phyloP scores from a whole-genome alignment of 768 basidiomycete species.

The Amanita pallidorosea region DNA sequence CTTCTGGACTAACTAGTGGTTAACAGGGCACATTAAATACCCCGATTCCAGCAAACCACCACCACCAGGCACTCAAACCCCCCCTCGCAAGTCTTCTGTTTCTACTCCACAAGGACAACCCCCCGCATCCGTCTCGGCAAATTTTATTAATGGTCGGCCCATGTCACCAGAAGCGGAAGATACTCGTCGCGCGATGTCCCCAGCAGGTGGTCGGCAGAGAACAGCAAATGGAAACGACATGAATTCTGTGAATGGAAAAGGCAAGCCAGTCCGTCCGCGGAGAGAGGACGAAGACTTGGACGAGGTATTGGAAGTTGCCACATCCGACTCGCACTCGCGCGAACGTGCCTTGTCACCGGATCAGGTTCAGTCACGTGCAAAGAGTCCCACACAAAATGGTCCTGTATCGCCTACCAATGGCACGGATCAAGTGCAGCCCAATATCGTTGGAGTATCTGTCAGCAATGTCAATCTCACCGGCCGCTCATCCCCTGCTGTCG shows the following conservation, averaged over 20 bases:
- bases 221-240: conserved; percentile 33
- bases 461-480: conserved; percentile 21
- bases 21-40: conserved; percentile 85
- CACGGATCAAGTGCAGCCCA: conserved; percentile 23
- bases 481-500: conserved; percentile 23
- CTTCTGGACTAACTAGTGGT: not conserved
- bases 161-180: conserved; percentile 64
- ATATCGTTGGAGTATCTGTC: conserved; percentile 43
- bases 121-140: conserved; percentile 11
- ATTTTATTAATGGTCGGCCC: conserved; percentile 35
- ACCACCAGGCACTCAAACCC: conserved; percentile 21
- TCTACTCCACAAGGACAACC: conserved; percentile 22
- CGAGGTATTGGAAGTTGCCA: conserved; percentile 44
- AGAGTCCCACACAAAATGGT: conserved; percentile 38
- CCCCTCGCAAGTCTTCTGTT: conserved; percentile 38
- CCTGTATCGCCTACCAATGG: conserved; percentile 47
- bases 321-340: conserved; percentile 31
- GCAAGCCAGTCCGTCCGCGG: conserved; percentile 42
- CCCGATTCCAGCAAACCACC: conserved; percentile 46
- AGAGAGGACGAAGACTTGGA: conserved; percentile 42
- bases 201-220: conserved; percentile 36
- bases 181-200: conserved; percentile 58
- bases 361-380: conserved; percentile 32
- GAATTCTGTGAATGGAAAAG: conserved; percentile 33
- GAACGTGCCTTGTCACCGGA: conserved; percentile 52